Percentiles rank a stretch among this genome's conserved stretches.
phyloP scores from a whole-genome alignment of 768 basidiomycete genomes.

The Dentipellis sp. region DNA sequence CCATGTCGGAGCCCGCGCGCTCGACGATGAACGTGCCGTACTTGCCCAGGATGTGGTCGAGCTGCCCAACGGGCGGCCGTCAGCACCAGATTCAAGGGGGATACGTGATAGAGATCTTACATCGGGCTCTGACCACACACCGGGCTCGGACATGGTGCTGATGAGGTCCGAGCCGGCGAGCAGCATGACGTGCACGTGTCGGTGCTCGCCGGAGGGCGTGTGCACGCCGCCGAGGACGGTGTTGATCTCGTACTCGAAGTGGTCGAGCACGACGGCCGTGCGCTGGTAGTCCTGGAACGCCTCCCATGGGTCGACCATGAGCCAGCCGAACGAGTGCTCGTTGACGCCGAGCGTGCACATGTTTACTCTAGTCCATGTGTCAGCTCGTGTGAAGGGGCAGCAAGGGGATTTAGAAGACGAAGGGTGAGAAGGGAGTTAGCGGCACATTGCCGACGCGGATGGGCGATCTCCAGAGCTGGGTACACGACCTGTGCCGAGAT shows the following conservation, averaged over 20 bases:
- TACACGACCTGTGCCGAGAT: too few relatives aligned
- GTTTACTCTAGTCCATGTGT: constrained; percentile 43
- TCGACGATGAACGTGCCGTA: constrained; percentile 96
- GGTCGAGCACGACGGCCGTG: constrained; percentile 94
- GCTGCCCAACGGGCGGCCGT: constrained; percentile 33
- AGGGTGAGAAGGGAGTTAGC: too few relatives aligned
- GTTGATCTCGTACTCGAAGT: constrained; percentile 95
- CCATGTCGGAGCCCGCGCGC: constrained; percentile 69
- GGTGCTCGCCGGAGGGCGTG: constrained; percentile 64
- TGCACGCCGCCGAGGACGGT: constrained; percentile 69
- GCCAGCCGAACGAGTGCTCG: constrained; percentile 84
- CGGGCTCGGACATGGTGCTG: constrained; percentile 96
- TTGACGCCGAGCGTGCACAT: constrained; percentile 81
- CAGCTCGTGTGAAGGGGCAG: background rate
- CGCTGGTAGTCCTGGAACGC: constrained; percentile 91
- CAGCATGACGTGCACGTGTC: constrained; percentile 79
- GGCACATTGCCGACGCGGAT: too few relatives aligned
- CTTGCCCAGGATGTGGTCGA: constrained; percentile 91
- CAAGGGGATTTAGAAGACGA: background rate
- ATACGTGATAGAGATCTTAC: constrained; percentile 38
- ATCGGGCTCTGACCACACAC: constrained; percentile 93
- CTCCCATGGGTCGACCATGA: constrained; percentile 99
- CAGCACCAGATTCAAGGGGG: constrained; percentile 7
- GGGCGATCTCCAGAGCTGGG: too few relatives aligned
- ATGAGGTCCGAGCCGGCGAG: constrained; percentile 98